Percentiles rank a stretch among this genome's conserved stretches.
These are phyloP conservation scores for Malus sylvestris DNA, from an alignment of 306 rosid genomes.

Conservation along the genomic window DNA sequence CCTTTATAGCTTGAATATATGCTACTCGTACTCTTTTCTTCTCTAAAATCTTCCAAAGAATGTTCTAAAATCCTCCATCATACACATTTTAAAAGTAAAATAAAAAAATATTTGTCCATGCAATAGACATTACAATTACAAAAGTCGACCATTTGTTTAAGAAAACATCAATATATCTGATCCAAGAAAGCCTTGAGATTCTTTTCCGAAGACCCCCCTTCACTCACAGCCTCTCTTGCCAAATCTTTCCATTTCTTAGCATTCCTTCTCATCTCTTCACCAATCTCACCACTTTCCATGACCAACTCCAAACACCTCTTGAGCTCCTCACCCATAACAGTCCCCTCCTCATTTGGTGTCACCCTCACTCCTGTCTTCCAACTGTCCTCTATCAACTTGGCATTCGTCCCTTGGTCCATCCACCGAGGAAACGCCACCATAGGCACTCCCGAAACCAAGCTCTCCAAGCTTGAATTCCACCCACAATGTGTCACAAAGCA, in stretches of 20 bases:
- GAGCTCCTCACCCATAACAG: conserved; percentile 16
- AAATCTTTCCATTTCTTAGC: conserved; percentile 24
- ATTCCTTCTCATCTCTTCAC: conserved; percentile 14
- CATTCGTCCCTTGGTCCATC: conserved; percentile 27
- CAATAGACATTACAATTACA: no score
- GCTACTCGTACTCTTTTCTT: no score
- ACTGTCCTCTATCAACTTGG: conserved; percentile 24
- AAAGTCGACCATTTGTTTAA: neutral
- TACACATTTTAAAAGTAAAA: no score
- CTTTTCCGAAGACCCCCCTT: conserved; percentile 25
- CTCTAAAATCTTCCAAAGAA: no score
- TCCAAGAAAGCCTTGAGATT: conserved; percentile 22
- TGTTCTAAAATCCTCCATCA: no score
- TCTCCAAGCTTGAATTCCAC: conserved; percentile 29
- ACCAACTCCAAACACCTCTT: conserved; percentile 31
- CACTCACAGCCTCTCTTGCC: conserved; percentile 16
- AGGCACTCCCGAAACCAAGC: conserved; percentile 22
- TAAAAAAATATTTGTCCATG: no score
- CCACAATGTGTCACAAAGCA: conserved; percentile 35
- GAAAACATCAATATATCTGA: neutral
- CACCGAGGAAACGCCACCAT: conserved; percentile 22
- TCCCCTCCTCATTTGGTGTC: conserved; percentile 2
- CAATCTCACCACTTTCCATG: conserved; percentile 11
- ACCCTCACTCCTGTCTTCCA: conserved; percentile 32
- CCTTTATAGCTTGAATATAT: no score